Percentiles rank a stretch among this genome's conserved stretches.
Conservation (phyloP, 164 flowering plant species). For the Hamamelis virginiana region DNA sequence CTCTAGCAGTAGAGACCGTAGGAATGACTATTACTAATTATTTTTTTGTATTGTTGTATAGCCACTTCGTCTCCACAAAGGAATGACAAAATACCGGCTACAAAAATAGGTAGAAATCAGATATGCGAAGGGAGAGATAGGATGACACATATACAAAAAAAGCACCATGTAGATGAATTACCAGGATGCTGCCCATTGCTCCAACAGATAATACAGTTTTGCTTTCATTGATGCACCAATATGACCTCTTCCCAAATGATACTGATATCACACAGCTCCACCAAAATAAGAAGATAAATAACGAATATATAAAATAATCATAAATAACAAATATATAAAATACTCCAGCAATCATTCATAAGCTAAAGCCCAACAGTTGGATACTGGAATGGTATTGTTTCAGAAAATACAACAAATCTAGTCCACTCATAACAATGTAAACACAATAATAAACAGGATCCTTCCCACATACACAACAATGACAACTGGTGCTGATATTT, state of each 20-base stretch:
- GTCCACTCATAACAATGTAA: not conserved
- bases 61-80: conserved; percentile 86
- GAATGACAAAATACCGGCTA: conserved; percentile 89
- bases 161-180: conserved; percentile 20
- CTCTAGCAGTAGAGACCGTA: too few relatives aligned
- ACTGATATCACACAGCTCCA: conserved; percentile 32
- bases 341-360: not conserved
- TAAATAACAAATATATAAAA: not conserved
- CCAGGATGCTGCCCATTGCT: conserved; percentile 81
- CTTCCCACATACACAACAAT: not conserved
- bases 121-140: not conserved
- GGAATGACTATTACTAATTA: too few relatives aligned
- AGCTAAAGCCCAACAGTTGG: not conserved
- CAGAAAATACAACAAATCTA: not conserved
- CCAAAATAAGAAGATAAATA: not conserved
- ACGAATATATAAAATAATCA: too few relatives aligned
- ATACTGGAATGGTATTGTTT: not conserved
- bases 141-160: not conserved
- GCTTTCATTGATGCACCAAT: conserved; percentile 73
- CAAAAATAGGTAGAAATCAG: conserved; percentile 15
- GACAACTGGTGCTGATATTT: not conserved
- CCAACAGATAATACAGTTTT: conserved; percentile 65
- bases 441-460: not conserved
- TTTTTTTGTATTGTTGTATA: conserved; percentile 86
- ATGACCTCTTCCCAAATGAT: conserved; percentile 94